Evolutionary conservation across 805 yeast species (phyloP).

Genomic region (Metschnikowia similis): DNA sequence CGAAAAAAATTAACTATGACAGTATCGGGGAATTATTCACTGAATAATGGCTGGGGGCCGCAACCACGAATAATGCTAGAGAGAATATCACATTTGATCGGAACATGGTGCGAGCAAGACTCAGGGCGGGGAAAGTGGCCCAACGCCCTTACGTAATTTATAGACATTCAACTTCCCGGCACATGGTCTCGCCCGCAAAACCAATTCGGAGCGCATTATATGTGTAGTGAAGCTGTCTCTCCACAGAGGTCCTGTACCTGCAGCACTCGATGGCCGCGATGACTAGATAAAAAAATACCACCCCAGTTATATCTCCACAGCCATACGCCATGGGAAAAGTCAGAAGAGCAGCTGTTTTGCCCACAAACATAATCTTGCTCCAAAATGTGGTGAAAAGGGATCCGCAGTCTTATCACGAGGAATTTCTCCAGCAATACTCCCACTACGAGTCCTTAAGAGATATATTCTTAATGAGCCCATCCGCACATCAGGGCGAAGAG

Average conservation of each 20-base stretch:
- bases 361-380: conserved; percentile 83
- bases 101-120: background rate
- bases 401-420: conserved; percentile 91
- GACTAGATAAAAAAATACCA: conserved; percentile 7
- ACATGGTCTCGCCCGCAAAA: no score
- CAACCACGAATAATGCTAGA: background rate
- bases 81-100: background rate
- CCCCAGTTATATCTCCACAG: background rate
- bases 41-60: conserved; percentile 1
- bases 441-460: conserved; percentile 91
- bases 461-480: conserved; percentile 71
- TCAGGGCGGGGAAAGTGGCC: background rate
- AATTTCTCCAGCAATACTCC: conserved; percentile 85
- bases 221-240: background rate
- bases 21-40: conserved; percentile 58
- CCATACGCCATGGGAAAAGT: conserved; percentile 63
- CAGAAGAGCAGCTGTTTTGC: conserved; percentile 89
- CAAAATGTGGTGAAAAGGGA: conserved; percentile 93
- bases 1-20: conserved; percentile 86
- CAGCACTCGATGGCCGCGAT: conserved; percentile 11
- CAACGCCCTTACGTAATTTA: background rate
- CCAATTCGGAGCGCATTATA: background rate
- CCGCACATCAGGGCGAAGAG: conserved; percentile 36
- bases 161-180: background rate
- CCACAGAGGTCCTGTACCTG: conserved; percentile 4